Evolutionary conservation across 441 rosid species (phyloP).

Genomic region (Arabidopsis lyrata): DNA sequence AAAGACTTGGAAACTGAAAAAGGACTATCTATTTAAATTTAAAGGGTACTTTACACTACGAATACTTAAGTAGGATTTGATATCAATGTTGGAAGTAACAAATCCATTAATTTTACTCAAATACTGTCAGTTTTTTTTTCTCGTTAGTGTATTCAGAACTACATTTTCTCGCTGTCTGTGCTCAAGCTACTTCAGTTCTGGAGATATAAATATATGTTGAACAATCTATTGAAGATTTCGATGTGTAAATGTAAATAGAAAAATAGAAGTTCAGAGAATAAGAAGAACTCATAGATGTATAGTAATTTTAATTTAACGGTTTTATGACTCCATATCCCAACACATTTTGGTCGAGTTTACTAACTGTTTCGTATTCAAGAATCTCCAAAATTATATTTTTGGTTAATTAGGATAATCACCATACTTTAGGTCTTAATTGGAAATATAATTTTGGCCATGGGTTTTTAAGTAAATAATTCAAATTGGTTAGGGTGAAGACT

Average conservation of each 20-base stretch:
- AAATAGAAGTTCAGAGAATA: background rate
- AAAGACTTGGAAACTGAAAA: constrained; percentile 45
- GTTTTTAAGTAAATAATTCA: background rate
- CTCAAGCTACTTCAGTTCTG: constrained; percentile 21
- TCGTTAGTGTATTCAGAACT: constrained; percentile 28
- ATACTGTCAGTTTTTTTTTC: background rate
- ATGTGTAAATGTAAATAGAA: background rate
- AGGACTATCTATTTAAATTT: constrained; percentile 12
- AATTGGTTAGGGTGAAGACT: background rate
- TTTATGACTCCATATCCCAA: constrained; percentile 1
- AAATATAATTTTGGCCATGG: background rate
- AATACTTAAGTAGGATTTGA: constrained; percentile 40
- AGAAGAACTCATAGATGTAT: background rate
- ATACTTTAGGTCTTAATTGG: background rate
- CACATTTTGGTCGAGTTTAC: background rate
- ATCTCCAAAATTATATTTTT: background rate
- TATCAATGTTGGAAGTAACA: constrained; percentile 45
- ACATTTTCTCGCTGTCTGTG: constrained; percentile 24
- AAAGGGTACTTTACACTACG: constrained; percentile 13
- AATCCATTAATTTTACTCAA: constrained; percentile 9
- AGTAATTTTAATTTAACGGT: no score
- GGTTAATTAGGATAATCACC: background rate
- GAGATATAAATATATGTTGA: constrained; percentile 4
- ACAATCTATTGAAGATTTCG: constrained; percentile 23
- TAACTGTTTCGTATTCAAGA: background rate